These are phyloP conservation scores for Paraglomus occultum DNA, from an alignment of 192 early-diverging fungal genomes.

Conservation along the genomic window DNA sequence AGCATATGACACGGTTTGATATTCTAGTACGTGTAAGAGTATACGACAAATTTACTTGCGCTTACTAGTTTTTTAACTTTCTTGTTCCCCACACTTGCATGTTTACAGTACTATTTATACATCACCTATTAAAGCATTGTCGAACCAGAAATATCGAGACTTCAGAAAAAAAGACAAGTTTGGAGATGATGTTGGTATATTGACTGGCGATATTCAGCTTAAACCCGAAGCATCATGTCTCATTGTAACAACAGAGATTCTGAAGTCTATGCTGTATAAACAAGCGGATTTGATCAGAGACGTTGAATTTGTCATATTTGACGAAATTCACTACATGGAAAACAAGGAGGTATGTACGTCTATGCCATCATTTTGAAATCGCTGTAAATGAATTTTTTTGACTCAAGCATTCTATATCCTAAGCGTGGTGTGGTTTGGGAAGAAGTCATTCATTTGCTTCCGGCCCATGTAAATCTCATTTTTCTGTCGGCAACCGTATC, in stretches of 20 bases:
- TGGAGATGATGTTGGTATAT: constrained; percentile 90
- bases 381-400: background rate
- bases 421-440: constrained; percentile 98
- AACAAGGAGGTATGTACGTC: constrained; percentile 69
- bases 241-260: constrained; percentile 99
- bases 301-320: constrained; percentile 99
- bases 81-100: constrained; percentile 11
- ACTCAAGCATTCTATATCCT: background rate
- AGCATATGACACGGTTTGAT: constrained; percentile 81
- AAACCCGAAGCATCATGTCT: constrained; percentile 93
- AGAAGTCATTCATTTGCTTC: constrained; percentile 99
- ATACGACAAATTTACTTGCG: constrained; percentile 22
- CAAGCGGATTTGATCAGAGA: constrained; percentile 96
- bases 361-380: constrained; percentile 11
- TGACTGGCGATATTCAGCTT: constrained; percentile 98
- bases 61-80: background rate
- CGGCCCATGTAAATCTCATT: constrained; percentile 92
- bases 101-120: constrained; percentile 85
- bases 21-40: constrained; percentile 18
- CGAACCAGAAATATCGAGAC: constrained; percentile 98
- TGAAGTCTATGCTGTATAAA: constrained; percentile 95
- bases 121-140: constrained; percentile 97
- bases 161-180: constrained; percentile 71
- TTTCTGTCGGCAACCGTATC: constrained; percentile 96
- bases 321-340: constrained; percentile 98